Evolutionary conservation across 1,284 basidiomycete genomes (phyloP), one percentile per base, ranked within the genome.

Genomic region (Pyrrhoderma noxium): DNA sequence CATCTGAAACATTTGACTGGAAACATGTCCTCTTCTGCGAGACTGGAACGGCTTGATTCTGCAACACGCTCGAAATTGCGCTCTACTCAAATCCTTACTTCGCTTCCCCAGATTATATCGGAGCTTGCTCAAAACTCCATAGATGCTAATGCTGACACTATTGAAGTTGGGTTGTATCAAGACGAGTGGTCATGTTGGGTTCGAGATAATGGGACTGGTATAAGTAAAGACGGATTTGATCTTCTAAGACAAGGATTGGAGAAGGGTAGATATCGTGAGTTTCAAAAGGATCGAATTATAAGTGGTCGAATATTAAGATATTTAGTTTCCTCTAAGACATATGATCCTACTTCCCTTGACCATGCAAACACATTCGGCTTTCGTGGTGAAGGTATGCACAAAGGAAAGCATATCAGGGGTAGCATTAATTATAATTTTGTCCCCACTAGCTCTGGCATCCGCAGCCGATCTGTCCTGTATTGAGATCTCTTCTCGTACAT

Each of bases 121-220:
- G 90, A 95, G 66, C 78, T 96, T 37, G 66, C 91, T 14, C 89
- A 93, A 62, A 96, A 96, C 63, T 77, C 89, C 1, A 69, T 89
- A 14, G 87, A 89, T 58, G 82, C 85, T n/a, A 71, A 71, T 36
- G 78, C 85, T 1, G 69, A 64, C 18, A 70, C 74, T 35, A 68
- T 89, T 52, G 77, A 86, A 47, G 67, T 89, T 51, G 80, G 83
- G 7, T 62, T 89, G 2, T 73, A 89, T 59, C 77, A 74, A 56
- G 74, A 77, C 44, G 76, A 83, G 51, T 89, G 89, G 89, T 67
- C 73, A 9, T 82, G 89, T 58, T 85, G 87, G 76, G 86, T 94
- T 4, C 75, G 77, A 58, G 93, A 96, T 67, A 77, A 95, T 62
- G 93, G 93, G 0, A 57, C 58, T 41, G 93, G 93, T 1, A 85